Evolutionary conservation across 805 yeast species (phyloP), one percentile per base, ranked within the genome.

Genomic region (Yarrowia sp.): DNA sequence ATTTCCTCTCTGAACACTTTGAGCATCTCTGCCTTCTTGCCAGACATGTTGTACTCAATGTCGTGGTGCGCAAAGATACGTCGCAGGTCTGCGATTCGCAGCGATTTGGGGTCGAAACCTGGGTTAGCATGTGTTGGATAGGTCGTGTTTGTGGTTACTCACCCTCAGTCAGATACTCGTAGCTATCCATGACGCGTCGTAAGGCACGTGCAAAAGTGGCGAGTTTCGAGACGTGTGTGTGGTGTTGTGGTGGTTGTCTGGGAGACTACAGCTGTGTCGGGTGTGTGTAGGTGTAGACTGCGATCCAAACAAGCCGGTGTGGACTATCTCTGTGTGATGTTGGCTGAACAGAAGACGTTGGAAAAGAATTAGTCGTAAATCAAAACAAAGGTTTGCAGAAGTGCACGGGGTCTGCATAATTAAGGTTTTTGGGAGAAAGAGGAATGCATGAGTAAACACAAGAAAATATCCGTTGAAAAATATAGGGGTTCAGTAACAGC

Each of bases 11-110:
- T 77, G 75, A 86, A 90, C n/a, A 87, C 71, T n/a, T 77, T 76
- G 1, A 91, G 74, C 66, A 92, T 79, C 11, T 84, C 85, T 7
- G 83, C 76, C 74, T 93, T 93, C 72, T 86, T 89, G 6, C 92
- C 87, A 0, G 88, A 77, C 0, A 88, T 81, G 35, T 65, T 62
- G 71, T 80, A 86, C 1, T 76, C 74, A n/a, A 92, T 78, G n/a
- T 83, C 80, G 72, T 90, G 83, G 65, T 83, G 86, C 11, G 79
- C 75, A 63, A 93, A 78, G 22, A 90, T 80, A 22, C 85, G 81
- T 70, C 95, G 82, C 71, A 93, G 79, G 66, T 89, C 84, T 3
- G 92, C 84, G 22, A 90, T 86, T 61, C 85, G 88, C 68, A 88
- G 77, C 43, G 80, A 77, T 31, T 80, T 76, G 7, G 93, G 88